phyloP scores from a whole-genome alignment of 768 basidiomycete genomes.

The Trichaptum fuscoviolaceum region DNA sequence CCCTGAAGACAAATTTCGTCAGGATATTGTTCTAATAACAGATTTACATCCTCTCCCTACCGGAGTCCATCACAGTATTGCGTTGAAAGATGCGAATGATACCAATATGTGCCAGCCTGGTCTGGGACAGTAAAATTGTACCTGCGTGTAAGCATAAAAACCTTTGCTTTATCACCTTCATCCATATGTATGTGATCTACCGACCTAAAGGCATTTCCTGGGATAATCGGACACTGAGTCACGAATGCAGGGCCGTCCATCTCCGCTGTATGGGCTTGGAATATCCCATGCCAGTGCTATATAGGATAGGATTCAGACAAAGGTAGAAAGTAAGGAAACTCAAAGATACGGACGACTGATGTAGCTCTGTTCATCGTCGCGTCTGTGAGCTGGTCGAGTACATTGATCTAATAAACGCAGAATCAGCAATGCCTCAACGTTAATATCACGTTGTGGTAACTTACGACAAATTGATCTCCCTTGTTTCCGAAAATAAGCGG shows the following conservation, averaged over 20 bases:
- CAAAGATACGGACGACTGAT: slow-evolving; percentile 36
- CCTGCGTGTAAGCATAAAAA: slow-evolving; percentile 10
- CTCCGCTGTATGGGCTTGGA: slow-evolving; percentile 36
- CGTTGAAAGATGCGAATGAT: slow-evolving; percentile 23
- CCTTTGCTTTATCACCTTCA: background rate
- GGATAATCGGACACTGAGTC: slow-evolving; percentile 42
- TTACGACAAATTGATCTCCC: slow-evolving; percentile 14
- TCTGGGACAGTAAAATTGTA: slow-evolving; percentile 34
- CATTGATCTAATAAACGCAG: slow-evolving; percentile 30
- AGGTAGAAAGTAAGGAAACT: background rate
- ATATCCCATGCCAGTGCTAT: slow-evolving; percentile 49
- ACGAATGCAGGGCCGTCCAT: slow-evolving; percentile 39
- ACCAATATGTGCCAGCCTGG: slow-evolving; percentile 46
- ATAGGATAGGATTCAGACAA: slow-evolving; percentile 20
- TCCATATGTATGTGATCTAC: background rate
- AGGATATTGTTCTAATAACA: background rate
- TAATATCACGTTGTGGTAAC: background rate
- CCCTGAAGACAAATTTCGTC: slow-evolving; percentile 21
- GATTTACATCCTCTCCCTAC: slow-evolving; percentile 6
- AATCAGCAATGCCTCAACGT: slow-evolving; percentile 9
- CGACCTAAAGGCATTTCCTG: slow-evolving; percentile 27
- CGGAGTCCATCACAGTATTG: slow-evolving; percentile 12
- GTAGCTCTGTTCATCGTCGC: slow-evolving; percentile 43
- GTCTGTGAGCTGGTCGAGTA: slow-evolving; percentile 39
- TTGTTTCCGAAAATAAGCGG: slow-evolving; percentile 42